Base-by-base conservation (phyloP, 2,329 filamentous ascomycete genomes). In the Botrytis byssoidea region DNA sequence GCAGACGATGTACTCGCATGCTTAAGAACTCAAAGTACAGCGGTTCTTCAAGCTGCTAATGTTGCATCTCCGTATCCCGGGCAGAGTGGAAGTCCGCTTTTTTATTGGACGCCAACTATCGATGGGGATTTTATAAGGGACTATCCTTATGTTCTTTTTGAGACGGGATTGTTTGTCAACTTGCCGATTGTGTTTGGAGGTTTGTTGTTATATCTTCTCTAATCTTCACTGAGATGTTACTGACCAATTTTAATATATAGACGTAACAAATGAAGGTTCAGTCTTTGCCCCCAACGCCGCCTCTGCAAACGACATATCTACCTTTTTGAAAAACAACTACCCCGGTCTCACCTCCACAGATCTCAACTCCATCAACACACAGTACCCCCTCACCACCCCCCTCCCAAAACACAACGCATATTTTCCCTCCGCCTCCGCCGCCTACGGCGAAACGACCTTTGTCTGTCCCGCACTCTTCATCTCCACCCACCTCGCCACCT, bases 251-350 rank as follows among this genome's bases (percentile, higher is more conserved):
- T 12, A 40, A 48, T 60, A 57, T 9, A 8, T 57, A 78, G 83
- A 84, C 75, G 81, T 83, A n/a, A 84, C 83, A 6, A 81, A 86
- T 72, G 90, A 90, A 80, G 91, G 90, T 44, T 90, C 89, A 0
- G 80, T 85, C 7, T 92, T 91, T 79, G 83, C 82, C 8, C 78
- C 80, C 3, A 81, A 82, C n/a, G 80, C 79, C 6, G 75, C 82
- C 25, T 77, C 77, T n/a, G 80, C 81, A 18, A 75, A 78, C 32
- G 74, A 81, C n/a, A 75, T 80, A 6, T 79, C 82, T 3, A 77
- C 79, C 37, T 81, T 82, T 42, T 83, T 85, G 68, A 75, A 82
- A 42, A 61, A 79, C 12, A 82, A 84, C 69, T 83, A 83, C 70
- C 82, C 83, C 6, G 77, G 74, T 18, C 72, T 84, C 5, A 78